These are phyloP conservation scores for Lentithecium fluviatile DNA, from an alignment of 495 filamentous ascomycete species.

Conservation along the genomic window DNA sequence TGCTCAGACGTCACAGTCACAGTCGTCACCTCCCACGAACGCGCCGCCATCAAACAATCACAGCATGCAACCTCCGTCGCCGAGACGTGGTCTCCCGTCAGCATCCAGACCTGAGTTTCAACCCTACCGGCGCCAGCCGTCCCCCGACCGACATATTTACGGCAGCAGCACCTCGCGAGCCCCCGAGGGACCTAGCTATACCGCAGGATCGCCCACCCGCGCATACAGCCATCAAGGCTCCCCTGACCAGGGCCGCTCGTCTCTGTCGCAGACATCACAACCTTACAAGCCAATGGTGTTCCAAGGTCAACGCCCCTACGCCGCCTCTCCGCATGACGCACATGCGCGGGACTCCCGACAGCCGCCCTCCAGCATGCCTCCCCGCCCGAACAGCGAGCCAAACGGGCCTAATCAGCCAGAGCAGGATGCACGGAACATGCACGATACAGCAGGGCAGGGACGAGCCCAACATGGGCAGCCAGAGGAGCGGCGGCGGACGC, in stretches of 20 bases:
- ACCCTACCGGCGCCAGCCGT: slow-evolving; percentile 26
- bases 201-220: slow-evolving; percentile 28
- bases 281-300: slow-evolving; percentile 32
- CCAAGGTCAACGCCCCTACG: slow-evolving; percentile 29
- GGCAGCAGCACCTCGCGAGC: slow-evolving; percentile 15
- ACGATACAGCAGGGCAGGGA: slow-evolving; percentile 15
- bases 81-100: slow-evolving; percentile 28
- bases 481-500: slow-evolving; percentile 30
- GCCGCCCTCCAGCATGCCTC: slow-evolving; percentile 18
- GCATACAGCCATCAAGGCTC: slow-evolving; percentile 32
- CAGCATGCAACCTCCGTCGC: slow-evolving; percentile 45
- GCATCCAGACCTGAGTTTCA: slow-evolving; percentile 32
- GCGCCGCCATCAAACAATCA: slow-evolving; percentile 25
- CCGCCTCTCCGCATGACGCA: slow-evolving; percentile 27
- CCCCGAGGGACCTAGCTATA: slow-evolving; percentile 21
- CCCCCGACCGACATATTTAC: slow-evolving; percentile 33
- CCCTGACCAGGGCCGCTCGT: slow-evolving; percentile 32
- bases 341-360: slow-evolving; percentile 25
- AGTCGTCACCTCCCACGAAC: slow-evolving; percentile 26
- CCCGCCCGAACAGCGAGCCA: slow-evolving; percentile 40
- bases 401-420: slow-evolving; percentile 13
- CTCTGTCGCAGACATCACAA: slow-evolving; percentile 19
- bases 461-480: slow-evolving; percentile 11
- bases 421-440: slow-evolving; percentile 4
- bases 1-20: slow-evolving; percentile 29